Base-by-base conservation (phyloP, 768 basidiomycete genomes). In the Fibroporia radiculosa region DNA sequence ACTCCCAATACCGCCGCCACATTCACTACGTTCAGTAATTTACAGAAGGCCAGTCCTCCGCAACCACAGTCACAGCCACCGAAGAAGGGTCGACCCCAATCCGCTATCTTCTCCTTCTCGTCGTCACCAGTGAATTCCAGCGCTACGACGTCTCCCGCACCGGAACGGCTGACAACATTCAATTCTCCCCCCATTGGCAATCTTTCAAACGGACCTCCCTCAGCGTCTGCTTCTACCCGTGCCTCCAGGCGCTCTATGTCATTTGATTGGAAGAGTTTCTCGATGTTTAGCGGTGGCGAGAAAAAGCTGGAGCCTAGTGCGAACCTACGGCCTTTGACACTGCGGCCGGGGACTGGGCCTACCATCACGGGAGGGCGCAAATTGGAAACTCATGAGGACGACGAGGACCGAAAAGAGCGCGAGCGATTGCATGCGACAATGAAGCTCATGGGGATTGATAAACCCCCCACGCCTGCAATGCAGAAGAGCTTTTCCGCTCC, bases 361-460 rank as follows among this genome's bases (percentile, higher is more conserved):
- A 68, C 80, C 25, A 68, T 84, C 29, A 75, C 75, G 2, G 66
- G 74, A 48, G 87, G 77, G 22, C 75, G 89, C 41, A 91, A 93
- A 62, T 65, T 93, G 28, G 90, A 93, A 48, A 90, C 82, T 1
- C 69, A 75, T 31, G 93, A 97, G 62, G 93, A 98, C 56, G 95
- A 97, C 48, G 91, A 97, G 49, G 93, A 96, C 58, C 72, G 78
- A 29, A 75, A 73, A 50, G 92, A 95, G 64, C 72, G 93, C 44
- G 92, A 93, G 60, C 77, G 92, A 13, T 70, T 97, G 44, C 74
- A 84, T 51, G 90, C 90, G 13, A 90, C 91, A 22, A 87, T 98
- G 86, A 89, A 91, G 61, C 68, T 95, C 23, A 91, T 93, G 84
- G 95, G 95, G 4, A 89, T 95, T 48, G 80, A 77, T 38, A 68